Evolutionary conservation across 345 rosid genomes (phyloP), one percentile per base, ranked within the genome.

Genomic region (Bruguiera sexangula): DNA sequence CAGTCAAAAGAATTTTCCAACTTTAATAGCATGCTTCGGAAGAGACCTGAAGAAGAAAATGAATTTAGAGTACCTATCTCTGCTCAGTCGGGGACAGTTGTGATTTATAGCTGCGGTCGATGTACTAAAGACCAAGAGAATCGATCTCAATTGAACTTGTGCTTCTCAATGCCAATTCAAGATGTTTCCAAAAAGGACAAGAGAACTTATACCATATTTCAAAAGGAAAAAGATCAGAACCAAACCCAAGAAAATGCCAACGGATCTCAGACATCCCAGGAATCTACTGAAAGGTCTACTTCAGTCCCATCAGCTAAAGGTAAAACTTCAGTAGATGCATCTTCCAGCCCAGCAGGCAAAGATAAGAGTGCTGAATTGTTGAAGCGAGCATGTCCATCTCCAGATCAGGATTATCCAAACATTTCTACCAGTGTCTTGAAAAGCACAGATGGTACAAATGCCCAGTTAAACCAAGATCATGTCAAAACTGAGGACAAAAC

Each of bases 111-210:
- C 66, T 69, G 43, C 73, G 52, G 69, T 69, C 71, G 55, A 56
- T 71, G 46, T 46, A 58, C 19, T 37, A 69, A 71, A 57, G 71
- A 64, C 22, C 37, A 2, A 61, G 73, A 70, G 70, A 71, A 31
- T 51, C 58, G 32, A 30, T 65, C 76, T 50, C 65, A 63, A 61
- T 58, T 66, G 69, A 78, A 73, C 68, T 75, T 77, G 63, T 75
- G 74, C 65, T 79, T 73, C 70, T 73, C 89, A 8, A 66, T 79
- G 68, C 85, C 69, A 65, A 72, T 82, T 75, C 81, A 74, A 69
- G 70, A 58, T 72, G 76, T 34, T 52, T 58, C 56, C 72, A 77
- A 68, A 66, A 77, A 53, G 67, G 77, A 52, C 60, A 73, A 21
- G 66, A 78, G 73, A 68, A 59, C 34, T 6, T 64, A 66, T 43